Percentiles rank a stretch among this genome's conserved stretches.
Evolutionary conservation across 768 basidiomycete genomes (phyloP).

Genomic region (Leccinum variicolor): DNA sequence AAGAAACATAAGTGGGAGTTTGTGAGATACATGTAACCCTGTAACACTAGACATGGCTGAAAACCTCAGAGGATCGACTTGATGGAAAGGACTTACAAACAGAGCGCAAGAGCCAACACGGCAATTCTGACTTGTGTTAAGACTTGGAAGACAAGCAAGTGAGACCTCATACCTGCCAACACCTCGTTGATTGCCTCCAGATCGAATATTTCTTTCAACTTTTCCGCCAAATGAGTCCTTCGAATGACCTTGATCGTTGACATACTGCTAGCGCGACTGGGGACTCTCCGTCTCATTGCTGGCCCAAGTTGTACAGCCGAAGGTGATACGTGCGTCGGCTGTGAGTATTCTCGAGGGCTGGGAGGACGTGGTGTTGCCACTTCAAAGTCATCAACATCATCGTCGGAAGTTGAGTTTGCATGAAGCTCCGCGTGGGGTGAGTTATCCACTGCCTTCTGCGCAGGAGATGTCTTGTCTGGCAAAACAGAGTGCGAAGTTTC

Average conservation of each 20-base stretch:
- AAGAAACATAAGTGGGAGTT: conserved; percentile 95
- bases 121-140: conserved; percentile 61
- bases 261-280: conserved; percentile 58
- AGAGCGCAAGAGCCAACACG: conserved; percentile 89
- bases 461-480: conserved; percentile 4
- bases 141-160: background rate
- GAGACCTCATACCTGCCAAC: conserved; percentile 56
- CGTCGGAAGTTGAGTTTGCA: conserved; percentile 39
- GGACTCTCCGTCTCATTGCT: conserved; percentile 20
- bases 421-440: conserved; percentile 32
- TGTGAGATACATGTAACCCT: conserved; percentile 97
- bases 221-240: conserved; percentile 75
- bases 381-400: conserved; percentile 61
- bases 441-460: conserved; percentile 29
- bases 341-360: conserved; percentile 15
- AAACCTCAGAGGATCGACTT: background rate
- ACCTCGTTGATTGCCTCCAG: conserved; percentile 82
- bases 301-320: conserved; percentile 16
- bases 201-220: conserved; percentile 86
- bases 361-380: conserved; percentile 41
- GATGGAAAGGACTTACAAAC: conserved; percentile 58
- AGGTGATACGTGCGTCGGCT: background rate
- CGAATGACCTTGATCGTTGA: conserved; percentile 68
- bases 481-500: conserved; percentile 22
- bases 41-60: conserved; percentile 58